These are phyloP conservation scores for Oryza meridionalis DNA, from an alignment of 176 grass and related monocot species.

Conservation along the genomic window DNA sequence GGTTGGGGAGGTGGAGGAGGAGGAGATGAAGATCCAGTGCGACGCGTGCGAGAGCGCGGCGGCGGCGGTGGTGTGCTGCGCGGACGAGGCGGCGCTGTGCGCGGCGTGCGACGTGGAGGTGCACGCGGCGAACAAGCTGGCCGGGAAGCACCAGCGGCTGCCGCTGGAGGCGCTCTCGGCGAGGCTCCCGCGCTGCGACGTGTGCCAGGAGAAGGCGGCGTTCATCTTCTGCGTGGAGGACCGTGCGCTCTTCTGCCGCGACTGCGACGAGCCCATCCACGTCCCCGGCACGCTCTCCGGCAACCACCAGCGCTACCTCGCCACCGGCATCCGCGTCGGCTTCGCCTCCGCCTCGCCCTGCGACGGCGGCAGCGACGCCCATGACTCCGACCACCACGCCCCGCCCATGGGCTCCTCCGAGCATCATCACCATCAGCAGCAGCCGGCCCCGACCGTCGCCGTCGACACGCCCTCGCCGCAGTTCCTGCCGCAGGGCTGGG, in stretches of 20 bases:
- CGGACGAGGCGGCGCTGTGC: constrained; percentile 90
- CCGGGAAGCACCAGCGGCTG: constrained; percentile 86
- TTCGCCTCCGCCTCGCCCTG: constrained; percentile 40
- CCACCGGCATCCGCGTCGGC: constrained; percentile 88
- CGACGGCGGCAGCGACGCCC: constrained; percentile 2
- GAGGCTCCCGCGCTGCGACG: constrained; percentile 74
- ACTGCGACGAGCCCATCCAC: constrained; percentile 96
- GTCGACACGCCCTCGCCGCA: constrained; percentile 33
- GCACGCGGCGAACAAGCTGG: constrained; percentile 84
- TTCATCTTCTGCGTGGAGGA: constrained; percentile 99
- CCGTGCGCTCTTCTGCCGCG: constrained; percentile 93
- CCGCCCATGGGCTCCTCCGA: constrained; percentile 50
- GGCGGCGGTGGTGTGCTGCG: constrained; percentile 81
- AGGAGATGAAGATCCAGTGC: constrained; percentile 84
- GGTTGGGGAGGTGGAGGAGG: not conserved
- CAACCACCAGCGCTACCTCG: constrained; percentile 94
- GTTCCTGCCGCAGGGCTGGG: constrained; percentile 70
- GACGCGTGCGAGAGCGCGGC: constrained; percentile 73
- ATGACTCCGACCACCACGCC: constrained; percentile 47
- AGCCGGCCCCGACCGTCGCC: not conserved
- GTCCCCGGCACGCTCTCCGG: constrained; percentile 85
- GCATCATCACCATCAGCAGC: not conserved
- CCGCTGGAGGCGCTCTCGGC: constrained; percentile 68
- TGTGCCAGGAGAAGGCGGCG: constrained; percentile 96
- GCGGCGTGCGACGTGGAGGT: constrained; percentile 81